Conservation (phyloP, 208 protist species). For the Leishmania aethiopica region DNA sequence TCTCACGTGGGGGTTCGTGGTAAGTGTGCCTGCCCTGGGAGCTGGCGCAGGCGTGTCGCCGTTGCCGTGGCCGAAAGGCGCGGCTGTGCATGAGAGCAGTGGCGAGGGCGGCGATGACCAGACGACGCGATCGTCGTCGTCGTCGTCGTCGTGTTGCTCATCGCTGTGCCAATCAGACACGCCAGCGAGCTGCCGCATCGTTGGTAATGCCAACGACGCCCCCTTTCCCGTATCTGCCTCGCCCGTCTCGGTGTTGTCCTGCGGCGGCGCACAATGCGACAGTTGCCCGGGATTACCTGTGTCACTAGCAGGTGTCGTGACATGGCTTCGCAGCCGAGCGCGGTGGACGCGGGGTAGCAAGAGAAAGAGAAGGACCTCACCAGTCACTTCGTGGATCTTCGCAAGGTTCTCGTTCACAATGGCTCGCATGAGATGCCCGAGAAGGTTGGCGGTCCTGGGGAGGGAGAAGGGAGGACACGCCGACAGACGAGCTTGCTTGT, state of each 20-base stretch:
- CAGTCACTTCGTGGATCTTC: conserved; percentile 7
- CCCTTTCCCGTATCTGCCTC: not conserved
- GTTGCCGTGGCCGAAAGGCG: not conserved
- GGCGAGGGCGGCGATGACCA: conserved; percentile 34
- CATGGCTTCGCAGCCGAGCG: conserved; percentile 14
- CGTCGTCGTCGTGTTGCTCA: conserved; percentile 13
- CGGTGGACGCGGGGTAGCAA: conserved; percentile 20
- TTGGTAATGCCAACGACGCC: not conserved
- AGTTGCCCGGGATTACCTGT: too few species aligned
- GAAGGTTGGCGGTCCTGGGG: conserved; percentile 19
- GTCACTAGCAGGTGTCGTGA: not conserved
- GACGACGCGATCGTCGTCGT: conserved; percentile 26
- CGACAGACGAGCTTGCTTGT: not conserved
- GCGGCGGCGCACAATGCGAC: not conserved
- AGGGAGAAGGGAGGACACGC: not conserved
- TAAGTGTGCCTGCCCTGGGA: not conserved
- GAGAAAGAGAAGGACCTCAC: conserved; percentile 12
- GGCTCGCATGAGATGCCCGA: conserved; percentile 18
- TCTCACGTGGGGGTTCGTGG: not conserved
- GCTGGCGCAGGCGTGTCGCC: not conserved
- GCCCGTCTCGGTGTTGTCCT: not conserved
- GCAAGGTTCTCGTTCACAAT: conserved; percentile 20
- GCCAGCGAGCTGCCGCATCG: not conserved
- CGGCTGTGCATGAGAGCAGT: conserved; percentile 12
- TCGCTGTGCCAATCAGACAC: not conserved